These are phyloP conservation scores for Nosema granulosis DNA, from an alignment of 371 early-diverging fungal genomes.

Conservation along the genomic window DNA sequence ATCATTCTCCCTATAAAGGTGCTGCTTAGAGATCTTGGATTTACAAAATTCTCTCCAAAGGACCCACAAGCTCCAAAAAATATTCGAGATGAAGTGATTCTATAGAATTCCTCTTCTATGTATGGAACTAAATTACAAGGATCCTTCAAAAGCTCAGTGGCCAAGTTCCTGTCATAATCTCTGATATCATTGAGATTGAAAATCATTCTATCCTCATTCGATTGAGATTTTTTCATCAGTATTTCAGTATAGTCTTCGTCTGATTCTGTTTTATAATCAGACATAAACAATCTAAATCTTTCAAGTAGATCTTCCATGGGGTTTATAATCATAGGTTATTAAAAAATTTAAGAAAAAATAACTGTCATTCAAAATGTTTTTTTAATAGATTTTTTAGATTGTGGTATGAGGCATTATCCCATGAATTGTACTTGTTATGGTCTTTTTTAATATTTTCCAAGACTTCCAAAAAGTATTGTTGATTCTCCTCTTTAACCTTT, in stretches of 20 bases:
- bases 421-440: too few species aligned
- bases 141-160: conserved; percentile 49
- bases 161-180: conserved; percentile 54
- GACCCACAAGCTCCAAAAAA: conserved; percentile 77
- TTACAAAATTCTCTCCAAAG: conserved; percentile 80
- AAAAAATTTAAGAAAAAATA: conserved; percentile 6
- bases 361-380: conserved; percentile 19
- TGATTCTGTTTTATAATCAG: conserved; percentile 13
- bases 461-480: too few species aligned
- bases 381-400: background rate
- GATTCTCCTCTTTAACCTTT: too few species aligned
- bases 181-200: conserved; percentile 63
- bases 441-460: too few species aligned
- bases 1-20: conserved; percentile 78
- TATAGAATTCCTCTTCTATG: conserved; percentile 59
- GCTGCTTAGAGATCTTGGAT: conserved; percentile 81
- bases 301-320: conserved; percentile 21
- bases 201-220: conserved; percentile 46
- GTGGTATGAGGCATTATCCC: too few species aligned
- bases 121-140: conserved; percentile 60
- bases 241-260: conserved; percentile 24
- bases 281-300: conserved; percentile 32
- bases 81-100: conserved; percentile 8
- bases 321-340: background rate
- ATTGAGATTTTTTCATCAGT: conserved; percentile 3